phyloP scores from a whole-genome alignment of 2,329 filamentous ascomycete genomes.

The Calonectria honghensis region DNA sequence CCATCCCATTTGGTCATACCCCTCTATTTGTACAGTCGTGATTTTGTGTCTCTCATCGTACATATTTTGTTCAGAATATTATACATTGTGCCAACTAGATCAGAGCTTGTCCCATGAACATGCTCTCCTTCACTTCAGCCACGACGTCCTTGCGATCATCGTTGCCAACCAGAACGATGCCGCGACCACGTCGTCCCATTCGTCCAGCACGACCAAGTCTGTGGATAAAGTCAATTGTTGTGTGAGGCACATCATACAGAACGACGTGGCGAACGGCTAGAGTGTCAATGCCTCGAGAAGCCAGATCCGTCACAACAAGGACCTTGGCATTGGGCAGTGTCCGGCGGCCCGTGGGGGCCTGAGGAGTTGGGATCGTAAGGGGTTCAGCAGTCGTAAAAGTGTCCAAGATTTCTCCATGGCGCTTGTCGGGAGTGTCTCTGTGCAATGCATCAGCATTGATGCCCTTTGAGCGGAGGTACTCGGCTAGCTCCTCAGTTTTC shows the following conservation, averaged over 20 bases:
- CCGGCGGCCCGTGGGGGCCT: slow-evolving; percentile 63
- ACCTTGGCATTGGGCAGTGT: slow-evolving; percentile 87
- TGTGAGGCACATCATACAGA: slow-evolving; percentile 97
- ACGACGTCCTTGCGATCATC: slow-evolving; percentile 93
- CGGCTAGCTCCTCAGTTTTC: slow-evolving; percentile 86
- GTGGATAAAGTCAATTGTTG: slow-evolving; percentile 98
- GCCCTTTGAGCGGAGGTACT: slow-evolving; percentile 87
- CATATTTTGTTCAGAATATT: slow-evolving; percentile 30
- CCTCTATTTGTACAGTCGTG: slow-evolving; percentile 42
- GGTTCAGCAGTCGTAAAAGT: slow-evolving; percentile 79
- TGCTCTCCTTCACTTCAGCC: slow-evolving; percentile 91
- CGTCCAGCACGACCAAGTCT: slow-evolving; percentile 92
- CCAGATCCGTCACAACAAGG: slow-evolving; percentile 94
- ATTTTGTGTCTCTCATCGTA: slow-evolving; percentile 48
- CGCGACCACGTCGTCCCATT: slow-evolving; percentile 92
- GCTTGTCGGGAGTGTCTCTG: slow-evolving; percentile 86
- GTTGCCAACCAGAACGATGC: slow-evolving; percentile 92
- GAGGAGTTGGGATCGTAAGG: slow-evolving; percentile 57
- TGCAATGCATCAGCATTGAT: slow-evolving; percentile 91
- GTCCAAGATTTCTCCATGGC: slow-evolving; percentile 84
- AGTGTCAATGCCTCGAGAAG: slow-evolving; percentile 95
- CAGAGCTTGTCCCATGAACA: slow-evolving; percentile 87
- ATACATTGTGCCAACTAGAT: slow-evolving; percentile 68
- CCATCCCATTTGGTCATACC: slow-evolving; percentile 14
- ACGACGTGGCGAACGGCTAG: slow-evolving; percentile 93